Conservation (phyloP, 2,329 filamentous ascomycete genomes). For the Scedosporium apiospermum region DNA sequence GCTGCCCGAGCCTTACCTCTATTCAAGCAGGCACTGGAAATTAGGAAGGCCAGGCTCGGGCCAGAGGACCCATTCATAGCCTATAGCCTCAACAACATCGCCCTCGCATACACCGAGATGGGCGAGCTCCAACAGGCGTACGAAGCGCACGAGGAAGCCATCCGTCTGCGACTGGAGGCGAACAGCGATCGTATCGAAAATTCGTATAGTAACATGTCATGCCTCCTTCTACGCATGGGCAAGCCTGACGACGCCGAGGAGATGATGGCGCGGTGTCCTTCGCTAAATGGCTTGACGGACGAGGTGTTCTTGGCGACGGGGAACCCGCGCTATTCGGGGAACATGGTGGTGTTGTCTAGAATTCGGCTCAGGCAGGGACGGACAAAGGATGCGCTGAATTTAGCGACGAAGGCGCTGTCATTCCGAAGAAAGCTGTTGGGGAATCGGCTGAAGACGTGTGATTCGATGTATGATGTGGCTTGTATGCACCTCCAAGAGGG, state of each 20-base stretch:
- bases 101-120: slow-evolving; percentile 22
- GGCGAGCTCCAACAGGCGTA: slow-evolving; percentile 18
- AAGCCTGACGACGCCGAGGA: slow-evolving; percentile 23
- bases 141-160: slow-evolving; percentile 18
- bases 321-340: slow-evolving; percentile 17
- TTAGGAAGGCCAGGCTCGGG: slow-evolving; percentile 13
- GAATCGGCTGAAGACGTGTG: slow-evolving; percentile 15
- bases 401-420: slow-evolving; percentile 15
- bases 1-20: slow-evolving; percentile 13
- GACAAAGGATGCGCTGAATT: slow-evolving; percentile 11
- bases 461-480: slow-evolving; percentile 15
- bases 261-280: slow-evolving; percentile 18
- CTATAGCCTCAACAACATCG: slow-evolving; percentile 21
- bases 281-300: slow-evolving; percentile 24
- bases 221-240: slow-evolving; percentile 22
- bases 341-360: slow-evolving; percentile 18
- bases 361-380: slow-evolving; percentile 14
- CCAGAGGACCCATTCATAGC: slow-evolving; percentile 18
- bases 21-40: slow-evolving; percentile 15
- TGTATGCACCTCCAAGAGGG: slow-evolving; percentile 11
- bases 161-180: slow-evolving; percentile 18
- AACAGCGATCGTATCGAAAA: slow-evolving; percentile 24
- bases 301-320: slow-evolving; percentile 24
- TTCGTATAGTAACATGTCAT: slow-evolving; percentile 27
- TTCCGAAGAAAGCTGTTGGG: slow-evolving; percentile 15